Evolutionary conservation across 2,329 filamentous ascomycete species (phyloP).

Genomic region (Talaromyces sp.): DNA sequence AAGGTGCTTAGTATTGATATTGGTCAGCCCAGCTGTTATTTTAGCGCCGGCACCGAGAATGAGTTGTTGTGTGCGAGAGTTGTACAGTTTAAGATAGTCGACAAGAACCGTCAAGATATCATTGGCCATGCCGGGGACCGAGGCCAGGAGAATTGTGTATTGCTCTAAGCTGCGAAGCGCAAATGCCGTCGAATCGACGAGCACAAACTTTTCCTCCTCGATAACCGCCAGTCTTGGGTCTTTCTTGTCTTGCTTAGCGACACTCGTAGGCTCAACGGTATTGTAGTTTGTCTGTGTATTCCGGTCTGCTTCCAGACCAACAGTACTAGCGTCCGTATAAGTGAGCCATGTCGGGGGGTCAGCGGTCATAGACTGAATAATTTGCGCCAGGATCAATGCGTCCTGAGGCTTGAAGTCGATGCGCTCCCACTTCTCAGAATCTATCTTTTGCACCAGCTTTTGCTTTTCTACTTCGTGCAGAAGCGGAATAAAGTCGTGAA

Average conservation of each 20-base stretch:
- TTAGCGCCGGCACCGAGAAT: conserved; percentile 94
- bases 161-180: conserved; percentile 75
- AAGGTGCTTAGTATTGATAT: conserved; percentile 92
- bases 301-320: conserved; percentile 42
- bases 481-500: conserved; percentile 55
- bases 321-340: conserved; percentile 11
- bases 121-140: conserved; percentile 80
- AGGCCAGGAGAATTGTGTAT: conserved; percentile 76
- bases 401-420: conserved; percentile 54
- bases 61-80: conserved; percentile 86
- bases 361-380: conserved; percentile 52
- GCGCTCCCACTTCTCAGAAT: conserved; percentile 59
- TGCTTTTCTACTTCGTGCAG: conserved; percentile 53
- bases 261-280: neutral
- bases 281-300: conserved; percentile 50
- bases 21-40: conserved; percentile 78
- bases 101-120: conserved; percentile 74
- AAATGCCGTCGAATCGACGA: conserved; percentile 74
- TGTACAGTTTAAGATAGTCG: conserved; percentile 86
- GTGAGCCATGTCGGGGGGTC: conserved; percentile 53
- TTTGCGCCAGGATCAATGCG: conserved; percentile 41
- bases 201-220: conserved; percentile 76
- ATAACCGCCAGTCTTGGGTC: conserved; percentile 31
- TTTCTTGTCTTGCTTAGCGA: conserved; percentile 4
- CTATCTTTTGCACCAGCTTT: conserved; percentile 51